Base-by-base conservation (phyloP, 257 asterid species). In the Scutellaria baicalensis region DNA sequence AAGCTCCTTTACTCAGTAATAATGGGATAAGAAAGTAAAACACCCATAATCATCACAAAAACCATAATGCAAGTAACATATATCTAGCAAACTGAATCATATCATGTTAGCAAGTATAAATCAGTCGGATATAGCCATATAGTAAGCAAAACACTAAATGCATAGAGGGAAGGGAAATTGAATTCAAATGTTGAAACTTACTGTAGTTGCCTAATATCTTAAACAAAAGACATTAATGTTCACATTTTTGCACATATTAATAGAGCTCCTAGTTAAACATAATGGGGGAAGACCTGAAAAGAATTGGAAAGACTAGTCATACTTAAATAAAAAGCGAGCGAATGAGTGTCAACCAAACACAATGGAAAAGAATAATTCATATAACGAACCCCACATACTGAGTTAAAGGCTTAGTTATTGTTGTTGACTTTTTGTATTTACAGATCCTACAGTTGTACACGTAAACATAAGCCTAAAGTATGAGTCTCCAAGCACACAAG, bases 1-100 rank as follows among this genome's bases (percentile, higher is more conserved):
- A 58, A 77, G 62, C 36, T 27, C 69, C 47, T 62, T 27, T 13
- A 40, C 52, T 55, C 45, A 45, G n/a, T 61, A 18, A 71, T 11
- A 45, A 68, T 50, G 64, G 50, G 63, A 71, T 18, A 59, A 49
- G 50, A 16, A 72, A 58, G 45, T 44, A 35, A 68, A 69, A 56
- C 39, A 77, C 67, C 42, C 43, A 63, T 62, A 44, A 48, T 18
- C 43, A 51, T 51, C 44, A 52, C 45, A 40, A 72, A 10, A 40
- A 50, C 10, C 7, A 42, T 23, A 23, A 48, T 49, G 23, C 74
- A 48, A 31, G 66, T 12, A 27, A 33, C 7, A 23, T 9, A 49
- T 42, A 45, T 56, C 60, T 40, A 44, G 67, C 43, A 44, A 38
- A 20, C 65, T 10, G 38, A 72, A 27, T 13, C 33, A 63, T 72